phyloP scores from a whole-genome alignment of 83 land plant species.

The Thuja plicata region DNA sequence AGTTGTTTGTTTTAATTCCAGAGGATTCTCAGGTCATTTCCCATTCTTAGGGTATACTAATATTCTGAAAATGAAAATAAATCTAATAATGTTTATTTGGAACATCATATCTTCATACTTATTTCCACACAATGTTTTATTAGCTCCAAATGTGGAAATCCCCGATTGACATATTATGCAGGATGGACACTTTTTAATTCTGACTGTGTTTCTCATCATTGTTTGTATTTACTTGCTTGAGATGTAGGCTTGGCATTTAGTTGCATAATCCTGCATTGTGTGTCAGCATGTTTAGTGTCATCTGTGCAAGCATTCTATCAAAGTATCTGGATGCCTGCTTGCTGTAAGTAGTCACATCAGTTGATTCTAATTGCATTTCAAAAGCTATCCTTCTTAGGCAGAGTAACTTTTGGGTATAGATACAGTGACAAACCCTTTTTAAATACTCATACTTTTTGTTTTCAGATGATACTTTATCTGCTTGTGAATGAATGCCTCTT shows the following conservation, averaged over 20 bases:
- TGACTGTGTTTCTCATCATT: not conserved
- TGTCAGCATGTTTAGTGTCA: not conserved
- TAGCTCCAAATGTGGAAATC: not conserved
- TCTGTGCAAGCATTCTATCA: not conserved
- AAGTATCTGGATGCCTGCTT: not conserved
- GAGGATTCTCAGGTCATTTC: not conserved
- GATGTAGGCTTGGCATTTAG: not conserved
- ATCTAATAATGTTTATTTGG: not conserved
- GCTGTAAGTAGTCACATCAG: not conserved
- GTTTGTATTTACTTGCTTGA: not conserved
- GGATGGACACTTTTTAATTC: not conserved
- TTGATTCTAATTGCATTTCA: not conserved
- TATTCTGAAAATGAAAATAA: not conserved
- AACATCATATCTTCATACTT: not conserved
- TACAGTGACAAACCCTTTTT: not conserved
- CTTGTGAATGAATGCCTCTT: not conserved
- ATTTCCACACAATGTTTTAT: not conserved
- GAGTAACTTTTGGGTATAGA: not conserved
- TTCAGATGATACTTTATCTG: not conserved
- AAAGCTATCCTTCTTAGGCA: not conserved
- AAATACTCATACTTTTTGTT: not conserved
- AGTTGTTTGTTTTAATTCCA: not conserved
- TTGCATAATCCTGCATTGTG: not conserved
- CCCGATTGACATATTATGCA: not conserved
- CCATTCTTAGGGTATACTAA: not conserved